Base-by-base conservation (phyloP, 2,329 filamentous ascomycete genomes). In the Acephala macrosclerotiorum region DNA sequence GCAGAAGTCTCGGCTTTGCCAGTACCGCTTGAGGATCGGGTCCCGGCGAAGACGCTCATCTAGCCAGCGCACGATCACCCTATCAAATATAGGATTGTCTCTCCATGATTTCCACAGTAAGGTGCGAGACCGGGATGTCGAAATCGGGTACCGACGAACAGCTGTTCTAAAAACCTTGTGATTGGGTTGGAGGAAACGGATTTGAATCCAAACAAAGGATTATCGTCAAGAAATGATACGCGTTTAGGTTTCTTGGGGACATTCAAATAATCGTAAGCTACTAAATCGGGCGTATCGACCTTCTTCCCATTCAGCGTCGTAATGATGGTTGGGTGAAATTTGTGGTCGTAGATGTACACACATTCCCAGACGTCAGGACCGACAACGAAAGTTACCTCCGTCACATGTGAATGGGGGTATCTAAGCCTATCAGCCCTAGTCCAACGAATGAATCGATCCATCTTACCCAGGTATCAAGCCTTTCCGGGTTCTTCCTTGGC, bases 321-420 rank as follows among this genome's bases (percentile, higher is more conserved):
- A 40, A 76, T 76, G 26, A 82, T 81, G 0, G 75, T 80, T 0
- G 80, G 80, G 66, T 82, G 80, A 65, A 80, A 80, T 68, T 82
- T 81, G 68, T 82, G 80, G 65, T 82, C 80, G 59, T 82, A 82
- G 16, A 77, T 67, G 77, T 79, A 82, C 71, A 78, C 80, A 66
- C 81, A 80, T 70, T 85, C 80, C 67, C 84, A 86, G 4, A 85
- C 81, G 68, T 85, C 80, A 3, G 82, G 73, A 6, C 80, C 82
- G 56, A 85, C 79, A 1, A 84, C 81, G 64, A 85, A 85, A 0
- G 80, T 84, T n/a, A 83, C 83, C 73, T 85, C 81, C 1, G 80
- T 82, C 3, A 86, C 82, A 65, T 84, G 82, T n/a, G 83, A 80
- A 67, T 83, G 80, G 11, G n/a, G 84, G 83, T 56, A 86, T 84